Conservation (phyloP, 768 basidiomycete species). For the Hypholoma fasciculare region DNA sequence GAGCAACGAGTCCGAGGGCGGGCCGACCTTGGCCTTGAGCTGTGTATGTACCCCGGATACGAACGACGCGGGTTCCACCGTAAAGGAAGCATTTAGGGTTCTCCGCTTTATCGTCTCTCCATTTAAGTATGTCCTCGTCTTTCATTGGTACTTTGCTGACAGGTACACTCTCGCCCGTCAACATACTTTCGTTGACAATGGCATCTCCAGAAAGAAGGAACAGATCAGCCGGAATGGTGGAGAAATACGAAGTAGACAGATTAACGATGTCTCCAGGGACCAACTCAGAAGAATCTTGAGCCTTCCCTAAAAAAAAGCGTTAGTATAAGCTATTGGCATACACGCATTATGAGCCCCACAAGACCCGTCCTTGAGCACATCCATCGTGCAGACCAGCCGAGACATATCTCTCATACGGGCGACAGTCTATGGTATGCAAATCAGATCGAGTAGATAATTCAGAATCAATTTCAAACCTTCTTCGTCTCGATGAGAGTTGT, state of each 20-base stretch:
- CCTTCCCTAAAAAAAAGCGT: slow-evolving; percentile 53
- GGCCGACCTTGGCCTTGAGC: slow-evolving; percentile 55
- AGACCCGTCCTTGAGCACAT: slow-evolving; percentile 63
- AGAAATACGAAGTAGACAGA: slow-evolving; percentile 73
- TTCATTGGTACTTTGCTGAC: slow-evolving; percentile 88
- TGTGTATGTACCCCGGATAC: slow-evolving; percentile 67
- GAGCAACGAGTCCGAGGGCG: slow-evolving; percentile 79
- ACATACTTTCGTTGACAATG: slow-evolving; percentile 98
- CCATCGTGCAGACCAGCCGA: slow-evolving; percentile 77
- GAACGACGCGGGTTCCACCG: slow-evolving; percentile 87
- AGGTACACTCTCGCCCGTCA: slow-evolving; percentile 97
- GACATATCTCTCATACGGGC: slow-evolving; percentile 96
- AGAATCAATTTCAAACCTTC: slow-evolving; percentile 50
- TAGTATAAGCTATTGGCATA: neutral
- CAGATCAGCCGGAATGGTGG: slow-evolving; percentile 85
- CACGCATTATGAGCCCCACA: slow-evolving; percentile 50
- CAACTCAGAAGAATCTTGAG: slow-evolving; percentile 72
- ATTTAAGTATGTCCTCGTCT: slow-evolving; percentile 71
- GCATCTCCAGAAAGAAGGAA: slow-evolving; percentile 94
- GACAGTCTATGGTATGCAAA: slow-evolving; percentile 61
- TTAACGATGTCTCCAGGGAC: slow-evolving; percentile 94
- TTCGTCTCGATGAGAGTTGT: slow-evolving; percentile 92
- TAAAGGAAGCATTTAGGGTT: slow-evolving; percentile 85
- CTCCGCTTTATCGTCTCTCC: slow-evolving; percentile 72
- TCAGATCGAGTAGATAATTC: neutral